Conservation (phyloP, 768 basidiomycete genomes). For the Suillus occidentalis region DNA sequence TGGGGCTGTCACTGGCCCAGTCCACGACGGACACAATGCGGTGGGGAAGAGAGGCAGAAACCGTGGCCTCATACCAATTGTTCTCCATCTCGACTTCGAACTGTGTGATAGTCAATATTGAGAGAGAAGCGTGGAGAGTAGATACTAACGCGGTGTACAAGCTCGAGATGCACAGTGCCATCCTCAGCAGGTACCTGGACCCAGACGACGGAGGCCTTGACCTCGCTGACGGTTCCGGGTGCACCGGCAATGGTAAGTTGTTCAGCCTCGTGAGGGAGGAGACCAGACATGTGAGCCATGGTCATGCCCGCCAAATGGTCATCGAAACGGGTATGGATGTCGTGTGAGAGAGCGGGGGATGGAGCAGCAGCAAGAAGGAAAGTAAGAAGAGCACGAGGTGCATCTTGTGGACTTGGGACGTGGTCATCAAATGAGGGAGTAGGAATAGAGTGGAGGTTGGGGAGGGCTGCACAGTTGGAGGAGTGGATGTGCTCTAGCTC, state of each 20-base stretch:
- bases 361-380: conserved; percentile 80
- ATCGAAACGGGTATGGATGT: conserved; percentile 47
- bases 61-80: conserved; percentile 94
- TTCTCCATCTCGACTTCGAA: conserved; percentile 93
- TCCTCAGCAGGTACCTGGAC: conserved; percentile 73
- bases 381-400: conserved; percentile 61
- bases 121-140: background rate
- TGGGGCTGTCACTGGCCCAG: conserved; percentile 83
- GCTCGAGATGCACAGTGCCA: conserved; percentile 58
- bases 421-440: conserved; percentile 18
- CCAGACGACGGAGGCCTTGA: conserved; percentile 79
- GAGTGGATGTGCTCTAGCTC: conserved; percentile 45
- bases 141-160: conserved; percentile 54
- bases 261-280: conserved; percentile 39
- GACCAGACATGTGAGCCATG: conserved; percentile 38
- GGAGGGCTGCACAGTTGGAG: conserved; percentile 58
- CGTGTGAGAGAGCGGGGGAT: conserved; percentile 41
- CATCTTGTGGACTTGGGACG: conserved; percentile 35
- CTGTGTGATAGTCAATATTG: conserved; percentile 31
- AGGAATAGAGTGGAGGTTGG: conserved; percentile 34
- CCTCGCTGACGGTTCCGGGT: conserved; percentile 77
- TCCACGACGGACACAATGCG: conserved; percentile 88
- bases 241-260: conserved; percentile 53
- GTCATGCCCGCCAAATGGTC: conserved; percentile 52
- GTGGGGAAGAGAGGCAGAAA: conserved; percentile 73